Evolutionary conservation across 225 moss, liverwort and hornwort genomes (phyloP), one percentile per base, ranked within the genome.

Genomic region (Sphagnum contortum): DNA sequence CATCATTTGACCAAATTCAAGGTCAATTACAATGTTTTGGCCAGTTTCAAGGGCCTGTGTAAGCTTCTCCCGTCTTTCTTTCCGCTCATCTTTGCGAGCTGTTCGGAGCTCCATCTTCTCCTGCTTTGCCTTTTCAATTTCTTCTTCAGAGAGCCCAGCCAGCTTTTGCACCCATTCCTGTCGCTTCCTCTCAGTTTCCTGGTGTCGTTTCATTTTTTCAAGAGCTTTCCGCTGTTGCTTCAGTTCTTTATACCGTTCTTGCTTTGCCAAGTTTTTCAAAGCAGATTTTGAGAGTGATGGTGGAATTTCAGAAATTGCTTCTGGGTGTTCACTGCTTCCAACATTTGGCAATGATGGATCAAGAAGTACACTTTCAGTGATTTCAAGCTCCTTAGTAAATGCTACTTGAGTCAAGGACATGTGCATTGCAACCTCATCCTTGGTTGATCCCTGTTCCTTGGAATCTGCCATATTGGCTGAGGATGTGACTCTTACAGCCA

Each of bases 1-100:
- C 98, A 98, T 98, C 63, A 87, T 79, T 4, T 91, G 78, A 63
- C 82, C 78, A 51, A 98, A 98, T 68, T 98, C 98, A 5, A 98
- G 93, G 52, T 98, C 98, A 51, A 98, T 83, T 64, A 98, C 93
- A 45, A 93, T 54, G 59, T 98, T 98, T 71, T 93, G 93, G 47
- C 91, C 91, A 2, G 81, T 70, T 7, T 75, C 73, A 75, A 98
- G 74, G 44, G 93, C 91, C 44, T 76, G 79, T 5, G 62, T 62
- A 12, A 93, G 83, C 80, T 80, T 98, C 66, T 89, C 90, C 76
- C 86, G 93, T 52, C 86, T 85, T 46, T 68, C 77, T 61, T 76
- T 79, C 12, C 79, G 78, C 67, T 89, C 86, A 12, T 86, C 83
- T 70, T 87, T 93, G 48, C 93, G 87, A 62, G 80, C 80, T 61